Evolutionary conservation across 2,329 filamentous ascomycete genomes (phyloP).

Genomic region (Epichloe baconii): DNA sequence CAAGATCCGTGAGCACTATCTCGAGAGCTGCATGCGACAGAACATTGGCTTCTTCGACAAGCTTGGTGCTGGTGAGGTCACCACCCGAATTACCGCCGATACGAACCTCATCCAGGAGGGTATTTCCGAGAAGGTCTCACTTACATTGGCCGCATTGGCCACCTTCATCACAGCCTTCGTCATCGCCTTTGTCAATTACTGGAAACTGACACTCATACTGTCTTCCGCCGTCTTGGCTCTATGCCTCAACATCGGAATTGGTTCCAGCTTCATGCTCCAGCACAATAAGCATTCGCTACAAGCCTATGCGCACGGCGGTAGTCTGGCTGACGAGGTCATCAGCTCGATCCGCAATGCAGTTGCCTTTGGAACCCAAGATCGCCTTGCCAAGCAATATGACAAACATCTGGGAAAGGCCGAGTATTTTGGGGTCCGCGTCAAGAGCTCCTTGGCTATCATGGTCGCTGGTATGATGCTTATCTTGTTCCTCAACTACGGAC

Average conservation of each 20-base stretch:
- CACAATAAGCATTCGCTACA: slow-evolving; percentile 67
- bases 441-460: slow-evolving; percentile 63
- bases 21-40: slow-evolving; percentile 71
- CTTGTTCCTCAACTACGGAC: slow-evolving; percentile 74
- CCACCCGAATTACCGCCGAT: slow-evolving; percentile 85
- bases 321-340: slow-evolving; percentile 85
- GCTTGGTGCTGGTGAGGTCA: slow-evolving; percentile 83
- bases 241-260: slow-evolving; percentile 59
- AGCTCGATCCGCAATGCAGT: slow-evolving; percentile 86
- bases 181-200: slow-evolving; percentile 82
- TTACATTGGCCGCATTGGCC: slow-evolving; percentile 63
- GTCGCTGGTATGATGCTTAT: slow-evolving; percentile 72
- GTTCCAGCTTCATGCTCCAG: slow-evolving; percentile 63
- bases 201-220: slow-evolving; percentile 85
- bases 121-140: slow-evolving; percentile 76
- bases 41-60: slow-evolving; percentile 93
- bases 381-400: slow-evolving; percentile 80
- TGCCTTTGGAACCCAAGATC: slow-evolving; percentile 87
- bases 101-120: slow-evolving; percentile 90
- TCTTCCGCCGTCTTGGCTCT: slow-evolving; percentile 71
- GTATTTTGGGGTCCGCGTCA: slow-evolving; percentile 62
- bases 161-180: slow-evolving; percentile 83
- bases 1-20: slow-evolving; percentile 71
- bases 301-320: slow-evolving; percentile 74
- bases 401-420: slow-evolving; percentile 59